These are phyloP conservation scores for Mentha longifolia DNA, from an alignment of 257 asterid genomes.

Conservation along the genomic window DNA sequence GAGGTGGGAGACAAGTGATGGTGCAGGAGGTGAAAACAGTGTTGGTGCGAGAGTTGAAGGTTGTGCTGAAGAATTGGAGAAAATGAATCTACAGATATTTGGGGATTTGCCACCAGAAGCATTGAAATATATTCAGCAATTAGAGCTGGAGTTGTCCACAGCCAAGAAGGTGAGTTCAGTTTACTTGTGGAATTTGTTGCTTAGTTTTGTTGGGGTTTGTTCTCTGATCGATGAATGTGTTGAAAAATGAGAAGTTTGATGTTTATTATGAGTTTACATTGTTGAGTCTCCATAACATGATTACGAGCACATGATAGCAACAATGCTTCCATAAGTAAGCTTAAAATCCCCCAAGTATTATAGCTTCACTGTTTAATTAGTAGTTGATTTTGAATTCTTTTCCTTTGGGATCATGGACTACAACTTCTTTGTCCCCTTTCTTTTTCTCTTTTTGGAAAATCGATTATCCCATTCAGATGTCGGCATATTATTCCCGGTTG, in stretches of 20 bases:
- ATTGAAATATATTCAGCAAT: conserved; percentile 62
- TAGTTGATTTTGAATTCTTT: not conserved
- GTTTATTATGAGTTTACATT: not conserved
- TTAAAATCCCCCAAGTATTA: not conserved
- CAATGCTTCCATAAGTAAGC: not conserved
- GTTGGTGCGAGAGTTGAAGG: conserved; percentile 41
- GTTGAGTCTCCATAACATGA: conserved; percentile 9
- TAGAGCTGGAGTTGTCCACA: conserved; percentile 67
- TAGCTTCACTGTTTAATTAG: conserved; percentile 17
- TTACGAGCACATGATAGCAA: conserved; percentile 5
- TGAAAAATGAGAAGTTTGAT: too few relatives aligned
- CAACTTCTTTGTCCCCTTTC: not conserved
- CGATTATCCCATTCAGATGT: not conserved
- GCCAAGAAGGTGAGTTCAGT: conserved; percentile 67
- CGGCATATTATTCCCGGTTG: not conserved
- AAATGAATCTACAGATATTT: conserved; percentile 37
- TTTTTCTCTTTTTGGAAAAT: not conserved
- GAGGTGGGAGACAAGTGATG: conserved; percentile 49
- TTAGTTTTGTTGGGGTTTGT: not conserved
- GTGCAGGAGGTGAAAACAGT: conserved; percentile 41
- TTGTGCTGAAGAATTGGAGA: conserved; percentile 40
- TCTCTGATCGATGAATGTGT: too few relatives aligned
- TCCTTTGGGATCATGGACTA: not conserved
- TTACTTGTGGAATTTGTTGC: not conserved
- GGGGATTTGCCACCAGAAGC: conserved; percentile 67